Conservation (phyloP, 108 stramenopile genomes). For the Conticribra guillardii region DNA sequence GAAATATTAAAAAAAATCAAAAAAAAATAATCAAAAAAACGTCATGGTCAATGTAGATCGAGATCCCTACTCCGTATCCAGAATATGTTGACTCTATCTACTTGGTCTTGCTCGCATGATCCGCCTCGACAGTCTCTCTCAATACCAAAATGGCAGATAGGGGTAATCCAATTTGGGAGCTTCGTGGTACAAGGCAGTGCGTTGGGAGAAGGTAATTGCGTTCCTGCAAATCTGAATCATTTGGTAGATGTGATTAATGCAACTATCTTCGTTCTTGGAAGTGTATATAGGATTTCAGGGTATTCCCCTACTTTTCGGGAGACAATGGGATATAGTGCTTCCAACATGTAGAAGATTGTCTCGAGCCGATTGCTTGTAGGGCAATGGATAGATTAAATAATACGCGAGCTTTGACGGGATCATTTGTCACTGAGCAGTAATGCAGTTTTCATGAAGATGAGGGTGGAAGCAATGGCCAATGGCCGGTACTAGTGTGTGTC, state of each 20-base stretch:
- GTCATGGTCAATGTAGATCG: conserved; percentile 49
- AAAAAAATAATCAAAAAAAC: conserved; percentile 51
- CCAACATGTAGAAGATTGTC: conserved; percentile 55
- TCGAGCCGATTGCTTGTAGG: conserved; percentile 38
- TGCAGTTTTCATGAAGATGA: conserved; percentile 49
- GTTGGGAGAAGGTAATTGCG: conserved; percentile 36
- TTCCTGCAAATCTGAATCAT: conserved; percentile 45
- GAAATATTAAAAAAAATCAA: conserved; percentile 41
- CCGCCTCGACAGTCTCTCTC: conserved; percentile 49
- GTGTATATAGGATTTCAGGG: conserved; percentile 52
- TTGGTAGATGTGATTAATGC: conserved; percentile 45
- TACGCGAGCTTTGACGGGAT: conserved; percentile 47
- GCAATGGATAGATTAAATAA: conserved; percentile 40
- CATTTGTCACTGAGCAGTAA: conserved; percentile 46
- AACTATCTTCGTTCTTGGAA: conserved; percentile 52
- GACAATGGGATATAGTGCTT: conserved; percentile 49
- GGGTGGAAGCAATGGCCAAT: conserved; percentile 47
- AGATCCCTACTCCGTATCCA: conserved; percentile 48
- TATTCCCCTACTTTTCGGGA: conserved; percentile 50
- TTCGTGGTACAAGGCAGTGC: conserved; percentile 44
- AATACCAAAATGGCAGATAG: conserved; percentile 46
- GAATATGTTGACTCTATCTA: conserved; percentile 43
- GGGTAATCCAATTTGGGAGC: conserved; percentile 51
- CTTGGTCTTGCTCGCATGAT: conserved; percentile 48
- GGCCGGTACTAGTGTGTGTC: conserved; percentile 38